Base-by-base conservation (phyloP, 1,139 yeast species). In the Candida dubliniensis region DNA sequence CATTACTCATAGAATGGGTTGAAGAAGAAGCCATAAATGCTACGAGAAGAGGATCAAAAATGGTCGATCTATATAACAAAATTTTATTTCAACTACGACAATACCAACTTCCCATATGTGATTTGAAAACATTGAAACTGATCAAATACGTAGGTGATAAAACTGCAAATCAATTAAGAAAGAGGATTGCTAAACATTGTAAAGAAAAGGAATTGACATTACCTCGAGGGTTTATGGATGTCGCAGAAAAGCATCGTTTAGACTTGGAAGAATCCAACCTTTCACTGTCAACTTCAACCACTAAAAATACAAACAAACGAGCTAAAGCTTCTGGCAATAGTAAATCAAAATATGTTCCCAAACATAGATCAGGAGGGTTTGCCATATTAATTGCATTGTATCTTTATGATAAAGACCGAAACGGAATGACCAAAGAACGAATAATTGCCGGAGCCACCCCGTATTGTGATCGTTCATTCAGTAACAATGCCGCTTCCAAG, bases 321-420 rank as follows among this genome's bases (percentile, higher is more conserved):
- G 42, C 43, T 2, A 43, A 42, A 31, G 40, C 39, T 10, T 29
- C 43, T 8, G 31, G 11, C 2, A 12, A 25, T 25, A 11, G 25
- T 12, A 30, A 30, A 1, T 25, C 37, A 46, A 68, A 64, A 35
- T 93, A 88, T 59, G 76, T 91, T 0, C 99, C 99, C 1, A 74
- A 76, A 37, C 81, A 81, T 50, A 69, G 95, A 34, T 81, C 96
- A 0, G 97, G 98, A 0, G 95, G 90, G 0, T 93, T 87, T 65
- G 96, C 95, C 0, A 86, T 93, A 6, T 57, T 93, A 32, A 53
- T 90, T 15, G 85, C 86, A 0, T 63, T 93, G 11, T 70, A 77
- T 42, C 69, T 79, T 36, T 62, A 75, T 27, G 93, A 85, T 55
- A 64, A 67, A 8, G 55, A 63, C 1, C 54, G 73, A 23, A 57